phyloP scores from a whole-genome alignment of 805 yeast genomes.

The Saccharomyces jurei region DNA sequence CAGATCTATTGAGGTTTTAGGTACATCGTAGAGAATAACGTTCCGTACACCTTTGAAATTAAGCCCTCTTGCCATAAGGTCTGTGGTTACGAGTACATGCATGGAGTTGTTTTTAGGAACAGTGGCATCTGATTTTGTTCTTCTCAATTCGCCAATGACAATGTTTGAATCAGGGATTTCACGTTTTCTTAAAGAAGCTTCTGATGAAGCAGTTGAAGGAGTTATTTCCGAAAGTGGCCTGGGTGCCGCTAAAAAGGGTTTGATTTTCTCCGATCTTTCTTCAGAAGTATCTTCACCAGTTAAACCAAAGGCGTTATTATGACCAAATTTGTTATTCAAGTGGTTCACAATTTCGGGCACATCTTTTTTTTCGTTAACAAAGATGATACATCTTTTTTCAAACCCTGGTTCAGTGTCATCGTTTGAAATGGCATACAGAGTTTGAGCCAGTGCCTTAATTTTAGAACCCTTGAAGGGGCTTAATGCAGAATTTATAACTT shows the following conservation, averaged over 20 bases:
- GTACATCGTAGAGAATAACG: conserved; percentile 78
- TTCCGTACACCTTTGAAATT: conserved; percentile 78
- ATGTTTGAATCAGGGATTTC: conserved; percentile 33
- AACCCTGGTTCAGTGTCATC: conserved; percentile 74
- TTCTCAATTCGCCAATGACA: conserved; percentile 7
- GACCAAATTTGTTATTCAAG: conserved; percentile 42
- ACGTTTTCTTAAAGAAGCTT: neutral
- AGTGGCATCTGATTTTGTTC: neutral
- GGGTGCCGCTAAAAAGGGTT: conserved; percentile 60
- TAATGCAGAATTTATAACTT: conserved; percentile 65
- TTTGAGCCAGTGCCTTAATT: conserved; percentile 78
- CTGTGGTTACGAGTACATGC: conserved; percentile 79
- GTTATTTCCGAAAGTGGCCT: conserved; percentile 31
- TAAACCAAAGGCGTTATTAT: conserved; percentile 55
- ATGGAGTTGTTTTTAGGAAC: conserved; percentile 26
- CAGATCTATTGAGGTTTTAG: conserved; percentile 74
- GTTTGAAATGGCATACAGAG: conserved; percentile 71
- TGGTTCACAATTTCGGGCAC: conserved; percentile 51
- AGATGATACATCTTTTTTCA: conserved; percentile 74
- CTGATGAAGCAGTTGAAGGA: conserved; percentile 1
- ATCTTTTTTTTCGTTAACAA: conserved; percentile 67
- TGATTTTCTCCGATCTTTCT: conserved; percentile 50
- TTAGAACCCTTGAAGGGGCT: conserved; percentile 82
- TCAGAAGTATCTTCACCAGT: conserved; percentile 57
- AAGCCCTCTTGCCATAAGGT: conserved; percentile 81